A percentile compares a stretch with the other conserved stretches of the same genome.
Evolutionary conservation across 2,329 filamentous ascomycete genomes (phyloP).

Genomic region (Diaporthe sp.): DNA sequence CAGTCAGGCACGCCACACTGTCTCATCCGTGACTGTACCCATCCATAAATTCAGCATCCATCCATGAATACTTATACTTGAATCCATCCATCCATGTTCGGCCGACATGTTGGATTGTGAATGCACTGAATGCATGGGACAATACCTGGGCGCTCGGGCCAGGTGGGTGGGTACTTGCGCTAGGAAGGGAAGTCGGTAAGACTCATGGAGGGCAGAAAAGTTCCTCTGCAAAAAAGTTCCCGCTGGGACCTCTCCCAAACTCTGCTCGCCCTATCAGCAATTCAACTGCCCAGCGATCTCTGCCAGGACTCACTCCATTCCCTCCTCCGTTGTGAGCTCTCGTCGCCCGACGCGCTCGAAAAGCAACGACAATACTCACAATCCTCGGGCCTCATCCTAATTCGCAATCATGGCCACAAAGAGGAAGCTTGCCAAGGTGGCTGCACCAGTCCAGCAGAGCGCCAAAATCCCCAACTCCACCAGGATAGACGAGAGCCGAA

Average conservation of each 20-base stretch:
- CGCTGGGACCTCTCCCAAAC: conserved; percentile 10
- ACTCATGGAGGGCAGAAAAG: conserved; percentile 36
- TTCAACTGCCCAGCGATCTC: neutral
- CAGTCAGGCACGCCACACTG: neutral
- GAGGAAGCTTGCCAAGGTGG: conserved; percentile 69
- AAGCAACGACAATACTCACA: neutral
- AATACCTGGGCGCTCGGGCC: neutral
- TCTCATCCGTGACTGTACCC: neutral
- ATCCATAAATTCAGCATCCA: neutral
- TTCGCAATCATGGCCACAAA: conserved; percentile 65
- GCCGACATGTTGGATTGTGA: neutral
- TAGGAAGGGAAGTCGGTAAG: conserved; percentile 27
- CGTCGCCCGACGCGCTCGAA: neutral
- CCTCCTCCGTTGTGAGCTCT: neutral
- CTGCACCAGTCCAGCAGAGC: conserved; percentile 64
- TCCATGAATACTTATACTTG: too few relatives aligned
- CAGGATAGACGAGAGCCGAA: conserved; percentile 68
- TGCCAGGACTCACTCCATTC: neutral
- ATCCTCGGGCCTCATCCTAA: neutral
- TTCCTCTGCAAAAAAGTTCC: conserved; percentile 33
- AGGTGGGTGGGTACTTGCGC: neutral
- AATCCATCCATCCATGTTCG: neutral
- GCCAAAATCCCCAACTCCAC: conserved; percentile 62
- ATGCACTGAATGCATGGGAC: too few relatives aligned
- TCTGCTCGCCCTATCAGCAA: conserved; percentile 17